Percentiles rank a stretch among this genome's conserved stretches.
These are phyloP conservation scores for Crithidia acanthocephali DNA, from an alignment of 208 protist genomes.

Conservation along the genomic window DNA sequence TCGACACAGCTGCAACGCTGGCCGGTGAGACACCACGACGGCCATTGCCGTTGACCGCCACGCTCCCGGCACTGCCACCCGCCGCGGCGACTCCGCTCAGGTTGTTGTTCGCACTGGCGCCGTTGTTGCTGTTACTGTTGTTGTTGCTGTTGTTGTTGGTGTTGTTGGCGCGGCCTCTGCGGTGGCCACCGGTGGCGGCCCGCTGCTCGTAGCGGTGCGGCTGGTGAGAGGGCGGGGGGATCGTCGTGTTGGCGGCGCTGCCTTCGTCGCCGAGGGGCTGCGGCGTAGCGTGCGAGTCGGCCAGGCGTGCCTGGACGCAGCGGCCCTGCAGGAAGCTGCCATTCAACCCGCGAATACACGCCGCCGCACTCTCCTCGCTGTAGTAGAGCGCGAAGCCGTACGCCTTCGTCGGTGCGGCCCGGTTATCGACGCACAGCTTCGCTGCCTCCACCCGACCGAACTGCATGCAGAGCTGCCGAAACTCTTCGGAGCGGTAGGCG, in stretches of 20 bases:
- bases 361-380: slow-evolving; percentile 53
- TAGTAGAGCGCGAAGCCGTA: slow-evolving; percentile 79
- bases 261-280: slow-evolving; percentile 41
- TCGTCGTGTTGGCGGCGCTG: slow-evolving; percentile 20
- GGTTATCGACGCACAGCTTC: slow-evolving; percentile 67
- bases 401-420: slow-evolving; percentile 57
- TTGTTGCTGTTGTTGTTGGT: too few relatives aligned
- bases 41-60: background rate
- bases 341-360: slow-evolving; percentile 60
- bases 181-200: background rate
- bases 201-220: slow-evolving; percentile 14
- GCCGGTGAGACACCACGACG: slow-evolving; percentile 9
- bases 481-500: slow-evolving; percentile 46
- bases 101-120: background rate
- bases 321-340: slow-evolving; percentile 45
- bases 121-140: too few relatives aligned
- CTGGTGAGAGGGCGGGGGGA: slow-evolving; percentile 16
- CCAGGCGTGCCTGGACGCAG: slow-evolving; percentile 62
- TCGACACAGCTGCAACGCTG: background rate
- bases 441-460: slow-evolving; percentile 72
- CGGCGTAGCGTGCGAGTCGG: slow-evolving; percentile 62
- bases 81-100: too few relatives aligned
- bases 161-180: slow-evolving; percentile 11
- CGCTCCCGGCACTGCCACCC: background rate
- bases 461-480: slow-evolving; percentile 64